Percentiles rank a stretch among this genome's conserved stretches.
Conservation (phyloP, 2,329 filamentous ascomycete genomes). For the Apiospora pterosperma region DNA sequence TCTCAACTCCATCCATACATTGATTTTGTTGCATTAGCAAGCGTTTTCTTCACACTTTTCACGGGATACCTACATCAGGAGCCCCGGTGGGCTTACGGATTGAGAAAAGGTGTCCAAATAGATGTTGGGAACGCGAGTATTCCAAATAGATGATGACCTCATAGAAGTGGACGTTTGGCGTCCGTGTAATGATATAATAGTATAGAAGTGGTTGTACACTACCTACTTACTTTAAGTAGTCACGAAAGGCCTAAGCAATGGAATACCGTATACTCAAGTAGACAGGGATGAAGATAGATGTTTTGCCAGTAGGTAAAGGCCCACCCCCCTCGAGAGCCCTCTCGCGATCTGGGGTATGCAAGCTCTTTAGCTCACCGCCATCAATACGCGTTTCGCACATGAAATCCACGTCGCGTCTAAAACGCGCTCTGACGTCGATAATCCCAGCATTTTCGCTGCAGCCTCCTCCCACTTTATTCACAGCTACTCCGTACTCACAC, state of each 20-base stretch:
- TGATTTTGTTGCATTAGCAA: slow-evolving; percentile 24
- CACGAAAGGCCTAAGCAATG: neutral
- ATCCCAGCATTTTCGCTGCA: neutral
- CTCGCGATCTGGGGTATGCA: neutral
- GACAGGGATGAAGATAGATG: too few species aligned
- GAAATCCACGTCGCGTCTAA: neutral
- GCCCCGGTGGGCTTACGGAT: neutral
- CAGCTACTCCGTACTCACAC: neutral
- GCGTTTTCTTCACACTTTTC: slow-evolving; percentile 19
- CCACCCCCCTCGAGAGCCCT: too few species aligned
- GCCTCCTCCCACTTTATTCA: neutral
- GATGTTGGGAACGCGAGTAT: neutral
- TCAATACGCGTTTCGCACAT: neutral
- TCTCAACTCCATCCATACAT: slow-evolving; percentile 6
- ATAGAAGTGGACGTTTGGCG: neutral
- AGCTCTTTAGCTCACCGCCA: neutral
- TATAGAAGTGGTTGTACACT: neutral
- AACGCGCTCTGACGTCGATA: slow-evolving; percentile 6
- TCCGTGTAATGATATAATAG: neutral
- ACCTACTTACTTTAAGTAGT: too few species aligned
- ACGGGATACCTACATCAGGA: slow-evolving; percentile 23
- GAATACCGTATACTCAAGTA: too few species aligned
- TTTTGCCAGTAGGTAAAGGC: too few species aligned
- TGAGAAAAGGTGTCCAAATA: neutral
- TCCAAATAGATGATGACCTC: neutral